These are phyloP conservation scores for Mrakia hoshinonis DNA, from an alignment of 768 basidiomycete species.

Conservation along the genomic window DNA sequence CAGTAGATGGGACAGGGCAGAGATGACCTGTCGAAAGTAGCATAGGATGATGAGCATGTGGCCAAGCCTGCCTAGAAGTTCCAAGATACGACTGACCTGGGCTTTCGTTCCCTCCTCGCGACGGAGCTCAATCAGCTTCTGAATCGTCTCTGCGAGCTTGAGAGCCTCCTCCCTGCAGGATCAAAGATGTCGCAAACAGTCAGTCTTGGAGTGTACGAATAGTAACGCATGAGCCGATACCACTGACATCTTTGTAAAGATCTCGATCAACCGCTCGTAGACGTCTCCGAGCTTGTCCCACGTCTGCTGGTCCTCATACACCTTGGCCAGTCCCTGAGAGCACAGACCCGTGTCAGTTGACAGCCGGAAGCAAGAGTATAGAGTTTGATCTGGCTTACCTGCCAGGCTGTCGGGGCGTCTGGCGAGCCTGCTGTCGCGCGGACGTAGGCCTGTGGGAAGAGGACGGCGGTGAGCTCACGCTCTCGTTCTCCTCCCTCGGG, in stretches of 20 bases:
- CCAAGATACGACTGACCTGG: constrained; percentile 47
- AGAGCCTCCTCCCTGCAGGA: constrained; percentile 55
- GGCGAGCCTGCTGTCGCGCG: constrained; percentile 65
- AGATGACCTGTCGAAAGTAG: constrained; percentile 46
- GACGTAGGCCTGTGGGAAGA: constrained; percentile 54
- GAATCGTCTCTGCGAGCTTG: constrained; percentile 72
- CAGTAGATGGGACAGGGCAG: constrained; percentile 60
- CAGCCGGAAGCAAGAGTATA: too few relatives aligned
- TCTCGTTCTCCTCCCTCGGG: neutral
- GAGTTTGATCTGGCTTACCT: constrained; percentile 48
- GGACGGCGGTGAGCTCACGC: neutral
- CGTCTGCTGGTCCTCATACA: constrained; percentile 35
- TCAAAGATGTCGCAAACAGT: neutral
- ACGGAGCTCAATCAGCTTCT: constrained; percentile 61
- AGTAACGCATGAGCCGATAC: neutral
- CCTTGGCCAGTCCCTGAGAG: constrained; percentile 35
- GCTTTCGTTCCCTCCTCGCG: constrained; percentile 53
- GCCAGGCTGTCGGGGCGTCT: constrained; percentile 69
- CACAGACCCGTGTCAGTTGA: neutral
- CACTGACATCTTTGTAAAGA: constrained; percentile 55
- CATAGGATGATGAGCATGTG: neutral
- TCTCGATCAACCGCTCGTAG: constrained; percentile 52
- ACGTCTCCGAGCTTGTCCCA: constrained; percentile 32
- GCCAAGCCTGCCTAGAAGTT: neutral
- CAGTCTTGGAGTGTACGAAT: neutral